Base-by-base conservation (phyloP, 1,284 basidiomycete species). In the Stereum hirsutum region DNA sequence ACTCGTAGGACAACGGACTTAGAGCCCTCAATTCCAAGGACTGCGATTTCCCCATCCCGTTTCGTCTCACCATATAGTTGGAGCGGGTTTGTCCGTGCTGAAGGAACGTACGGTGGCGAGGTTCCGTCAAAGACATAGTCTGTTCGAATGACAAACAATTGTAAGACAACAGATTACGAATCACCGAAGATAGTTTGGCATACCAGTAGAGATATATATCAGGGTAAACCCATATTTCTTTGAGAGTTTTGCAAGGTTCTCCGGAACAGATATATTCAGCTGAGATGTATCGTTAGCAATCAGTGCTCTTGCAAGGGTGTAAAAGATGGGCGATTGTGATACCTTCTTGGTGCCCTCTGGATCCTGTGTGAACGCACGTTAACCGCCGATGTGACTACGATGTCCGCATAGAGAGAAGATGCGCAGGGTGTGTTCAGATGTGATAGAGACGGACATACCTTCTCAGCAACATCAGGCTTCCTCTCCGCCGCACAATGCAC, bases 111-210 rank as follows among this genome's bases (percentile, higher is more conserved):
- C 0, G 85, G 84, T 1, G 89, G 84, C 0, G 78, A 76, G n/a
- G 72, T 79, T 4, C 89, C 89, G 50, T 89, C 85, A 52, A 92
- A 91, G 11, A 92, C 87, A 58, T 91, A 91, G 62, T 91, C 88
- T 81, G 54, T 43, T 31, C 38, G 2, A 48, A 44, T n/a, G 17
- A 23, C 10, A 3, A 20, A 6, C 12, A 19, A 12, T n/a, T 4
- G 28, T 20, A 41, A 20, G 14, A 17, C 12, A 15, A 28, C 38
- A 25, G 10, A 28, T 10, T n/a, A 12, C n/a, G n/a, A n/a, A n/a
- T 8, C 19, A 24, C 30, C 5, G 21, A 17, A 24, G 37, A 5
- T 5, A 25, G 3, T 19, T 1, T 6, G 11, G 44, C 64, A 37
- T 47, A 77, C 84, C 85, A 23, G 84, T 89, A 11, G 85, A 88